Percentiles rank a stretch among this genome's conserved stretches.
phyloP scores from a whole-genome alignment of 2,329 filamentous ascomycete genomes.

The Boeremia lycopersici region DNA sequence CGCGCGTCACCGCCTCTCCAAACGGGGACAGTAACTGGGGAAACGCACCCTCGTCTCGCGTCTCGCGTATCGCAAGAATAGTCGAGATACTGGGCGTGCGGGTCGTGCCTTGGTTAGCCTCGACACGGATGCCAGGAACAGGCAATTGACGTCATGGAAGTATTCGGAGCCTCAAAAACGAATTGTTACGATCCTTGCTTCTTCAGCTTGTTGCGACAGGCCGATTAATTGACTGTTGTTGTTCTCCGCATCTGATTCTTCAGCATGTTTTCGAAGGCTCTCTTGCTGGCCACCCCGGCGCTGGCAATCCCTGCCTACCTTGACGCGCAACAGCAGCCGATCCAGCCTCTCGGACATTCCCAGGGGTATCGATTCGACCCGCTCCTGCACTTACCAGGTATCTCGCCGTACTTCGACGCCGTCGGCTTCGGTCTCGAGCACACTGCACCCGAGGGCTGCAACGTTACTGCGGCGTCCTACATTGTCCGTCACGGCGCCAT shows the following conservation, averaged over 20 bases:
- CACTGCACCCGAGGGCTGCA: slow-evolving; percentile 55
- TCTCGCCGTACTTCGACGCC: slow-evolving; percentile 58
- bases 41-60: background rate
- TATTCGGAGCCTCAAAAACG: background rate
- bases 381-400: slow-evolving; percentile 56
- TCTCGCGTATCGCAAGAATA: background rate
- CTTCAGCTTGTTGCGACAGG: slow-evolving; percentile 7
- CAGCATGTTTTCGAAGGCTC: slow-evolving; percentile 18
- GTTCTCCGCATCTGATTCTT: background rate
- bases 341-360: slow-evolving; percentile 34
- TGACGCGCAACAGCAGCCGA: slow-evolving; percentile 19
- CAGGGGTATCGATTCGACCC: slow-evolving; percentile 54
- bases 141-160: slow-evolving; percentile 11
- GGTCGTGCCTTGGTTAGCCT: slow-evolving; percentile 8
- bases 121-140: slow-evolving; percentile 10
- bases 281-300: slow-evolving; percentile 28
- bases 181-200: background rate
- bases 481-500: slow-evolving; percentile 58
- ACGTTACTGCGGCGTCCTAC: slow-evolving; percentile 56
- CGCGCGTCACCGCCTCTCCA: too few relatives aligned
- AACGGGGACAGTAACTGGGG: too few relatives aligned
- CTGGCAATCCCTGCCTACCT: slow-evolving; percentile 27
- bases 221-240: background rate
- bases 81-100: background rate
- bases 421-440: slow-evolving; percentile 54